These are phyloP conservation scores for Hymenoscyphus albidus DNA, from an alignment of 2,329 filamentous ascomycete species.

Conservation along the genomic window DNA sequence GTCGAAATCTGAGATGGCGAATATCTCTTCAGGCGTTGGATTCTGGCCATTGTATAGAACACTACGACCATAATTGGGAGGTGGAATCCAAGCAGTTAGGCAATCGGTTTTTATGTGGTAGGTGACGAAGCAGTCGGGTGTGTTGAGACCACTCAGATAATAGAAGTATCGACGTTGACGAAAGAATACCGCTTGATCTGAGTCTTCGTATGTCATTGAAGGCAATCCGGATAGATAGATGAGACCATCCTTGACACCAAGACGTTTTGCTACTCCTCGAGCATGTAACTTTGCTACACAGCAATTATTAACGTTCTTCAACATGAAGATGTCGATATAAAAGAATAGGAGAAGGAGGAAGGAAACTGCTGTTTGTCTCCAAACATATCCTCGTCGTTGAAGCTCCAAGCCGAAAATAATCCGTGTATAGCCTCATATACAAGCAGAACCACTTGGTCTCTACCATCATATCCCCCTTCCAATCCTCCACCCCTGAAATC, in stretches of 20 bases:
- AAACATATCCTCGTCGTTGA: too few species aligned
- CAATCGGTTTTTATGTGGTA: conserved; percentile 57
- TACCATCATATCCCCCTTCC: background rate
- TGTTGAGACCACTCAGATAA: conserved; percentile 53
- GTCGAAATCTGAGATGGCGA: conserved; percentile 64
- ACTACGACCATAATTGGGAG: conserved; percentile 56
- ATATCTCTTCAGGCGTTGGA: conserved; percentile 58
- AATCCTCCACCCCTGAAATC: background rate
- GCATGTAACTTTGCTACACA: conserved; percentile 48
- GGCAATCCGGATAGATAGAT: conserved; percentile 54
- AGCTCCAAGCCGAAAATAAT: too few species aligned
- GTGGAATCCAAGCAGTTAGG: conserved; percentile 71
- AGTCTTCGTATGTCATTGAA: conserved; percentile 51
- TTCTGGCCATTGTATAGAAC: conserved; percentile 60
- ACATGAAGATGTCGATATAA: background rate
- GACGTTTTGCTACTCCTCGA: conserved; percentile 41
- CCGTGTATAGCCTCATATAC: background rate
- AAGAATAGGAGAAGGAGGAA: background rate
- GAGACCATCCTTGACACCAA: conserved; percentile 44
- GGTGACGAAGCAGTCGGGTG: conserved; percentile 51
- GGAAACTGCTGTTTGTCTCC: too few species aligned
- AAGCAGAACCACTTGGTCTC: background rate
- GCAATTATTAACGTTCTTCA: background rate
- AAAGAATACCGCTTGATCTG: conserved; percentile 53
- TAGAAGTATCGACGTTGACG: conserved; percentile 60